A percentile compares a stretch with the other conserved stretches of the same genome.
These are phyloP conservation scores for Pseudogymnoascus sp. DNA, from an alignment of 2,329 filamentous ascomycete genomes.

Conservation along the genomic window DNA sequence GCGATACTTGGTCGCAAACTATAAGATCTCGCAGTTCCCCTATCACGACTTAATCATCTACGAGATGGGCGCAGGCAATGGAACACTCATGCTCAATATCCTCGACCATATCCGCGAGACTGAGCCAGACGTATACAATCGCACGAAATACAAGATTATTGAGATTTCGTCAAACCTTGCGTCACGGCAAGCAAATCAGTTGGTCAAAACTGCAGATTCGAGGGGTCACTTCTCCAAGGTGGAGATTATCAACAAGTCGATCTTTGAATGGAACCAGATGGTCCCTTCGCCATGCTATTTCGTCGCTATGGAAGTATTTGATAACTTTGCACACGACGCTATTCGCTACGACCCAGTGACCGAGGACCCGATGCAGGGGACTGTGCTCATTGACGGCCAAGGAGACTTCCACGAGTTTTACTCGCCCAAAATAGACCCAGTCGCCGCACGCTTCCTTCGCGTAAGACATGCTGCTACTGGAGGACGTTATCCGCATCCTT, in stretches of 20 bases:
- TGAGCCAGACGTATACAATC: constrained; percentile 85
- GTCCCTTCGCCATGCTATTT: constrained; percentile 96
- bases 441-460: constrained; percentile 72
- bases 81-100: constrained; percentile 96
- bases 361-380: constrained; percentile 75
- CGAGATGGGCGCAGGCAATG: constrained; percentile 96
- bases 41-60: constrained; percentile 97
- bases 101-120: constrained; percentile 88
- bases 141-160: constrained; percentile 90
- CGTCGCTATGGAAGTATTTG: constrained; percentile 93
- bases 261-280: constrained; percentile 86
- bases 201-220: constrained; percentile 56
- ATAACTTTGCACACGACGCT: constrained; percentile 94
- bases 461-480: constrained; percentile 70
- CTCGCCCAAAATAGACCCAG: constrained; percentile 66
- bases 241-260: constrained; percentile 86
- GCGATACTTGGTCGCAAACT: constrained; percentile 92
- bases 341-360: constrained; percentile 82
- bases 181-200: constrained; percentile 61
- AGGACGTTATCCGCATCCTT: constrained; percentile 50
- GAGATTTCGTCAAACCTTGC: constrained; percentile 85
- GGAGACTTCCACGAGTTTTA: constrained; percentile 97
- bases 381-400: constrained; percentile 71
- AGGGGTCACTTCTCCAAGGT: constrained; percentile 76
- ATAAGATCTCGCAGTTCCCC: constrained; percentile 85